These are phyloP conservation scores for Schizonepeta tenuifolia DNA, from an alignment of 257 asterid species.

Conservation along the genomic window DNA sequence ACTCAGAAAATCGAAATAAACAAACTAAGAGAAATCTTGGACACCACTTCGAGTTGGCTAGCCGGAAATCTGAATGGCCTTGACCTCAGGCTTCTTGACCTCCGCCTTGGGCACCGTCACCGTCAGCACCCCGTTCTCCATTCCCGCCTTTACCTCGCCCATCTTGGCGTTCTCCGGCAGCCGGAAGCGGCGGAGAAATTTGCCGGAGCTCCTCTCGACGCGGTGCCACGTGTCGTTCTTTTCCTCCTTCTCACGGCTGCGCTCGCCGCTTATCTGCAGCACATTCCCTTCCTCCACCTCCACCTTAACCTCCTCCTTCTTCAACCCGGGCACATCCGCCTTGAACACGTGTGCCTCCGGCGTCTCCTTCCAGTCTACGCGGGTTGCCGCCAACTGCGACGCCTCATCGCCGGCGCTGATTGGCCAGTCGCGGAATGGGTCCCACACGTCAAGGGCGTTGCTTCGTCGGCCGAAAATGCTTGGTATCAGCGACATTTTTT, in stretches of 20 bases:
- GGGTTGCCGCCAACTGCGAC: conserved; percentile 38
- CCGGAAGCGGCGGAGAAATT: conserved; percentile 23
- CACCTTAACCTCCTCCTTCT: too few relatives aligned
- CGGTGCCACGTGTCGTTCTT: conserved; percentile 50
- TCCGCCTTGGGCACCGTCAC: conserved; percentile 9
- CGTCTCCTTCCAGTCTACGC: conserved; percentile 41
- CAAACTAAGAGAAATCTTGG: too few relatives aligned
- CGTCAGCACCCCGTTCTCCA: conserved; percentile 28
- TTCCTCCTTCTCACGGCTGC: conserved; percentile 44
- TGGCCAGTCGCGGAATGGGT: conserved; percentile 25
- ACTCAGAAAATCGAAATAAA: too few relatives aligned
- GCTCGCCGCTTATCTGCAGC: conserved; percentile 47
- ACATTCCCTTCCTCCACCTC: conserved; percentile 45
- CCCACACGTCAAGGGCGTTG: conserved; percentile 30
- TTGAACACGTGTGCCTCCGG: conserved; percentile 42
- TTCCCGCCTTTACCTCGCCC: conserved; percentile 5
- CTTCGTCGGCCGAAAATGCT: conserved; percentile 28
- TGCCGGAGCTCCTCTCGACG: conserved; percentile 36
- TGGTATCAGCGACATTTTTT: conserved; percentile 35
- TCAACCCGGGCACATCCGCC: conserved; percentile 42
- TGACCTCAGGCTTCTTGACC: conserved; percentile 10
- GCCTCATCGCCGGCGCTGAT: conserved; percentile 22
- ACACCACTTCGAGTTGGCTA: not conserved
- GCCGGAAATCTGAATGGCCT: conserved; percentile 19
- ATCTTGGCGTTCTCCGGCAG: conserved; percentile 25